These are phyloP conservation scores for Imleria badia DNA, from an alignment of 768 basidiomycete species.

Conservation along the genomic window DNA sequence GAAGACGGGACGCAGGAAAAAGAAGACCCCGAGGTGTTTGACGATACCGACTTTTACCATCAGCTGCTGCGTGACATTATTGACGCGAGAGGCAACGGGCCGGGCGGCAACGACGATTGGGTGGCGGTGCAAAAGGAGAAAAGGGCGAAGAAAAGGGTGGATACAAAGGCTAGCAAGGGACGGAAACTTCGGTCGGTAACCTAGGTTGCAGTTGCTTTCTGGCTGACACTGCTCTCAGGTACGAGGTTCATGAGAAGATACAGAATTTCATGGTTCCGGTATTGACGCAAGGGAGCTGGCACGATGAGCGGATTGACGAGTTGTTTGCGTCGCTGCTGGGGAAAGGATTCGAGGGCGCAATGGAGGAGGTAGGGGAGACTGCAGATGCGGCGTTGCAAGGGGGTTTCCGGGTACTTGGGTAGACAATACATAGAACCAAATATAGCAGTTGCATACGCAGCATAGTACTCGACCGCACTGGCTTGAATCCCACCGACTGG, in stretches of 20 bases:
- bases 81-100: constrained; percentile 54
- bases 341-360: constrained; percentile 54
- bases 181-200: constrained; percentile 75
- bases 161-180: constrained; percentile 95
- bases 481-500: background rate
- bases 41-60: constrained; percentile 94
- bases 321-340: constrained; percentile 88
- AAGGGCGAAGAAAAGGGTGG: constrained; percentile 84
- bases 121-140: constrained; percentile 61
- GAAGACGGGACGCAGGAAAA: constrained; percentile 37
- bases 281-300: constrained; percentile 68
- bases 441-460: constrained; percentile 21
- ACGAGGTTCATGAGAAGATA: constrained; percentile 93
- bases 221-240: constrained; percentile 45
- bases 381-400: constrained; percentile 35
- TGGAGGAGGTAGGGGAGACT: constrained; percentile 28
- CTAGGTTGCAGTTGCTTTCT: background rate
- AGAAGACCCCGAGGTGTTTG: constrained; percentile 58
- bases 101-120: constrained; percentile 57
- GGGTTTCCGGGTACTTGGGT: constrained; percentile 64
- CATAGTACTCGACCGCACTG: background rate
- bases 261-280: constrained; percentile 98
- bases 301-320: constrained; percentile 96
- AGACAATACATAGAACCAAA: constrained; percentile 29
- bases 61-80: constrained; percentile 90